A percentile compares a stretch with the other conserved stretches of the same genome.
These are phyloP conservation scores for Phylloporus arenicola DNA, from an alignment of 768 basidiomycete genomes.

Conservation along the genomic window DNA sequence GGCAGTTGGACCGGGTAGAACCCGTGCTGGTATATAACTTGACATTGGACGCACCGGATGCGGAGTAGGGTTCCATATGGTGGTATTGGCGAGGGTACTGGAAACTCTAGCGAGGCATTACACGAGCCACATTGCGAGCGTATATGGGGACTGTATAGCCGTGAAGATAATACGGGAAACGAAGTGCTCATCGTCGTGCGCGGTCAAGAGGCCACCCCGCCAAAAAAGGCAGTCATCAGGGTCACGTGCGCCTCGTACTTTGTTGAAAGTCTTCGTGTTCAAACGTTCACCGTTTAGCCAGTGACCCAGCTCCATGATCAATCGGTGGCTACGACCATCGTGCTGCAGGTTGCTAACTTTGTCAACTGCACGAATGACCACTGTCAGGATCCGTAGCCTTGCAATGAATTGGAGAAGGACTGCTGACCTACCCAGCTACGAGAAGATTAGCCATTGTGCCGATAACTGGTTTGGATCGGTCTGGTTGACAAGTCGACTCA, in stretches of 20 bases:
- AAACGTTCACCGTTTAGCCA: too few relatives aligned
- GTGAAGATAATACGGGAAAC: slow-evolving; percentile 53
- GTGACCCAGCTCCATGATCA: too few relatives aligned
- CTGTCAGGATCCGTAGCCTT: not conserved
- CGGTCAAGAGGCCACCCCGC: not conserved
- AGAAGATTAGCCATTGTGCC: not conserved
- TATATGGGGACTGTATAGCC: slow-evolving; percentile 63
- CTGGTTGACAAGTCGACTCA: not conserved
- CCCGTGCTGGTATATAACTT: slow-evolving; percentile 51
- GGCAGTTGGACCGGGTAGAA: slow-evolving; percentile 65
- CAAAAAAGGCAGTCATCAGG: slow-evolving; percentile 7
- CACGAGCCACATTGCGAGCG: slow-evolving; percentile 58
- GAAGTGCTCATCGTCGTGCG: slow-evolving; percentile 40
- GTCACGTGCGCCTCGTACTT: too few relatives aligned
- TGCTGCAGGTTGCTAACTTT: too few relatives aligned
- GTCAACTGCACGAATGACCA: not conserved
- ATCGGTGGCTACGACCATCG: too few relatives aligned
- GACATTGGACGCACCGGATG: slow-evolving; percentile 69
- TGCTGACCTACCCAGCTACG: not conserved
- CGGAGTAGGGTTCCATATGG: slow-evolving; percentile 52
- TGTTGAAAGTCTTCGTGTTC: too few relatives aligned
- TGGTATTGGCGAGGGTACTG: slow-evolving; percentile 56
- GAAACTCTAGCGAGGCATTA: slow-evolving; percentile 56
- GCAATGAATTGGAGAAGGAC: not conserved
- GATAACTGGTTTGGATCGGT: not conserved